A percentile compares a stretch with the other conserved stretches of the same genome.
Conservation (phyloP, 805 yeast genomes). For the Cyberlindnera lachancei region DNA sequence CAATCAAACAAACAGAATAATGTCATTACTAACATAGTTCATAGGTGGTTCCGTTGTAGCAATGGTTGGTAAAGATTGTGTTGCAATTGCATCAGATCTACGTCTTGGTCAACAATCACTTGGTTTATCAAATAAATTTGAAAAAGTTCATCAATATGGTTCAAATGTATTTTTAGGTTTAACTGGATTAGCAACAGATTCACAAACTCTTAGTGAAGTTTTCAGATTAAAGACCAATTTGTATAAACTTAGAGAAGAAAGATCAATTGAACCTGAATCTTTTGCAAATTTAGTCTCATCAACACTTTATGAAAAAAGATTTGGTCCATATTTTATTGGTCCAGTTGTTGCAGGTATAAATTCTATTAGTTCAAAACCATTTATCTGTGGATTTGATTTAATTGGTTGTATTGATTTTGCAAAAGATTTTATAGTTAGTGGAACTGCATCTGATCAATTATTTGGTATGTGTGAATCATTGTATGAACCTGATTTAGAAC, state of each 20-base stretch:
- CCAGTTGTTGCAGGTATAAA: slow-evolving; percentile 95
- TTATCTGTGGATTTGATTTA: slow-evolving; percentile 89
- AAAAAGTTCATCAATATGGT: slow-evolving; percentile 82
- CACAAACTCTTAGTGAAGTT: slow-evolving; percentile 65
- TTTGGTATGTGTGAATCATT: slow-evolving; percentile 98
- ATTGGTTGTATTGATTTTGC: slow-evolving; percentile 97
- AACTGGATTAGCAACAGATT: slow-evolving; percentile 95
- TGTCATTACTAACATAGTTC: too few species aligned
- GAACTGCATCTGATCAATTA: slow-evolving; percentile 94
- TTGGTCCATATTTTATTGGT: slow-evolving; percentile 95
- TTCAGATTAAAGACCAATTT: slow-evolving; percentile 82
- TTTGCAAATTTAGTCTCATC: slow-evolving; percentile 90
- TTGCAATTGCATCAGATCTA: slow-evolving; percentile 94
- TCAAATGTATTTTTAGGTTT: slow-evolving; percentile 84
- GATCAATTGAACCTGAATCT: slow-evolving; percentile 86
- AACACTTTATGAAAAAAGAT: slow-evolving; percentile 82
- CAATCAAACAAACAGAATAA: too few species aligned
- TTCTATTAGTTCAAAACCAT: slow-evolving; percentile 77
- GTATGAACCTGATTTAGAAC: slow-evolving; percentile 88
- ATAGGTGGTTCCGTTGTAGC: slow-evolving; percentile 94
- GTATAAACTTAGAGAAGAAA: slow-evolving; percentile 86
- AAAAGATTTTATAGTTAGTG: slow-evolving; percentile 88
- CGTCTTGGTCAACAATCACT: slow-evolving; percentile 90
- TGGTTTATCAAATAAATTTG: slow-evolving; percentile 88
- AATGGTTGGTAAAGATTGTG: slow-evolving; percentile 97